phyloP scores from a whole-genome alignment of 2,329 filamentous ascomycete genomes.

The Colletotrichum sp. region DNA sequence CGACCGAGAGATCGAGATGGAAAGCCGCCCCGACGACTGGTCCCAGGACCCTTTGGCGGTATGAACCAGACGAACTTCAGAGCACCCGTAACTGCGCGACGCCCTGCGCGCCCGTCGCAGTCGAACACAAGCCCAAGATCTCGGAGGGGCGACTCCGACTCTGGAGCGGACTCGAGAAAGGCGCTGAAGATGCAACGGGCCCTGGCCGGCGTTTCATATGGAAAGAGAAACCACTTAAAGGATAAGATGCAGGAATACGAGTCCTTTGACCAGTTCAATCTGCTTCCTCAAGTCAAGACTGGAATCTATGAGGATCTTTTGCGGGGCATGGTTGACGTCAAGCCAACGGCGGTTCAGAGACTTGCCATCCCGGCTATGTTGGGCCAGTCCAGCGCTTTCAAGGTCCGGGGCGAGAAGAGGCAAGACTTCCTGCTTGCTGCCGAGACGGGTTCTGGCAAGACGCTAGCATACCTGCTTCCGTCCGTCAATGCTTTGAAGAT shows the following conservation, averaged over 20 bases:
- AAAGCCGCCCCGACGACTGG: slow-evolving; percentile 39
- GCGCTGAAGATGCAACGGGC: slow-evolving; percentile 94
- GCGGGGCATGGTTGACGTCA: slow-evolving; percentile 73
- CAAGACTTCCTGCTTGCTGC: slow-evolving; percentile 82
- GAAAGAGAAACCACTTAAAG: slow-evolving; percentile 59
- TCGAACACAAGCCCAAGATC: slow-evolving; percentile 34
- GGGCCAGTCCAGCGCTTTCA: slow-evolving; percentile 52
- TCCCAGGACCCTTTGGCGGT: slow-evolving; percentile 56
- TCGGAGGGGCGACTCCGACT: slow-evolving; percentile 32
- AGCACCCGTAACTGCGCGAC: slow-evolving; percentile 24
- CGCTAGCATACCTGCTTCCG: slow-evolving; percentile 88
- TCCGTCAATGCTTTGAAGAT: slow-evolving; percentile 84
- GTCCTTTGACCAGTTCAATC: slow-evolving; percentile 79
- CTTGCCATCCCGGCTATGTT: slow-evolving; percentile 86
- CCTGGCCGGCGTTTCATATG: slow-evolving; percentile 78
- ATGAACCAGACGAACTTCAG: slow-evolving; percentile 61
- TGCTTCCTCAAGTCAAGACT: slow-evolving; percentile 74
- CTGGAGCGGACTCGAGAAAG: slow-evolving; percentile 50
- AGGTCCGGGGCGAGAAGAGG: slow-evolving; percentile 32
- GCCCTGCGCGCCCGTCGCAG: background rate
- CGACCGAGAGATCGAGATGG: slow-evolving; percentile 38
- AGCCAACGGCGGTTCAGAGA: slow-evolving; percentile 87
- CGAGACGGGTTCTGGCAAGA: slow-evolving; percentile 97
- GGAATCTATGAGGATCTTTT: slow-evolving; percentile 78
- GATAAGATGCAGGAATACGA: slow-evolving; percentile 69